Evolutionary conservation across 2,329 filamentous ascomycete genomes (phyloP).

Genomic region (Pseudocercospora fuligena): DNA sequence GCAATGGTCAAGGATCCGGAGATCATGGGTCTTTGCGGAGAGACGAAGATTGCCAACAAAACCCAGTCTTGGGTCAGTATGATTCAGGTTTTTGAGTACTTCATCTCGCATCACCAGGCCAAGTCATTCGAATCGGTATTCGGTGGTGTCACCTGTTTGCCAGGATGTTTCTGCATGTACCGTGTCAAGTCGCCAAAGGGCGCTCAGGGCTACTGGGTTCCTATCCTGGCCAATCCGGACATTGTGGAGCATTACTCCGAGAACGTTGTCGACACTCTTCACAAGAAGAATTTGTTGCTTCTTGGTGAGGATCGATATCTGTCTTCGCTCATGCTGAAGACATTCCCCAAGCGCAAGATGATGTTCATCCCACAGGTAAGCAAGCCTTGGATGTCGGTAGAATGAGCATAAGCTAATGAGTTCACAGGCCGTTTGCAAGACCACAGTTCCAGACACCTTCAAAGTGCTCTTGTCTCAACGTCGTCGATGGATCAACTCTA

Average conservation of each 20-base stretch:
- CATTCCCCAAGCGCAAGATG: slow-evolving; percentile 98
- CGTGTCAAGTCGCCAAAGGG: slow-evolving; percentile 99
- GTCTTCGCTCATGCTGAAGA: slow-evolving; percentile 96
- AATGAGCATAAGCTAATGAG: background rate
- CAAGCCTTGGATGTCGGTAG: too few relatives aligned
- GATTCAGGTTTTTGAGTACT: slow-evolving; percentile 99
- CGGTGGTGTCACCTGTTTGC: slow-evolving; percentile 97
- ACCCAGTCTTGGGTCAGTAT: slow-evolving; percentile 91
- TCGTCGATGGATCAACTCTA: slow-evolving; percentile 99
- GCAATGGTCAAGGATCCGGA: slow-evolving; percentile 99
- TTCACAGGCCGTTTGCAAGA: slow-evolving; percentile 95
- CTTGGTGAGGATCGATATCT: slow-evolving; percentile 94
- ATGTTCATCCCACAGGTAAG: slow-evolving; percentile 76
- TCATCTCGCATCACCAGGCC: slow-evolving; percentile 95
- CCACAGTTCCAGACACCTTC: slow-evolving; percentile 91
- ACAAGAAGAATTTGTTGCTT: slow-evolving; percentile 94
- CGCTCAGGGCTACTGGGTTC: slow-evolving; percentile 98
- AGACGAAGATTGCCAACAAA: slow-evolving; percentile 99
- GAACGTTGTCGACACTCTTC: slow-evolving; percentile 96
- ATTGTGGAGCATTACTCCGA: slow-evolving; percentile 99
- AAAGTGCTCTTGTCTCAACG: slow-evolving; percentile 91
- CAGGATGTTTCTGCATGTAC: slow-evolving; percentile 99
- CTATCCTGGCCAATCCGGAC: slow-evolving; percentile 96
- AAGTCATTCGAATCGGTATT: slow-evolving; percentile 99
- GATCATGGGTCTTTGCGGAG: slow-evolving; percentile 97